Evolutionary conservation across 2,329 filamentous ascomycete species (phyloP).

Genomic region (Cytospora chrysosperma): DNA sequence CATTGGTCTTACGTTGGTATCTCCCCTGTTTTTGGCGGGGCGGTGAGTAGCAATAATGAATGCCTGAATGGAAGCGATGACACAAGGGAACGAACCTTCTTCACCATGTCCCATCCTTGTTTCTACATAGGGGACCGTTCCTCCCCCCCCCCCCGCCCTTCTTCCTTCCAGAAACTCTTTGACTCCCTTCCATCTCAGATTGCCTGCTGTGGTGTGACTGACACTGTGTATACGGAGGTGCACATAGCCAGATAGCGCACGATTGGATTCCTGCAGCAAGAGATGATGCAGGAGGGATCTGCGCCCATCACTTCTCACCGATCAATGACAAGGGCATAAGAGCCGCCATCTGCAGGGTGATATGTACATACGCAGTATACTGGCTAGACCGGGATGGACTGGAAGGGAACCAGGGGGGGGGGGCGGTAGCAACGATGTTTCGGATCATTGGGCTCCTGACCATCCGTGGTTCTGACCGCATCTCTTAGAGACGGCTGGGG

Average conservation of each 20-base stretch:
- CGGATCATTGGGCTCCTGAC: background rate
- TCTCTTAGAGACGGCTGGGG: conserved; percentile 13
- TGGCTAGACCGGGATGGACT: background rate
- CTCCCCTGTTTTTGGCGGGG: background rate
- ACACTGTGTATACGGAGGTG: too few species aligned
- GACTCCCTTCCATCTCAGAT: too few species aligned
- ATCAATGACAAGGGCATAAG: background rate
- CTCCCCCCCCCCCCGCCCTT: too few species aligned
- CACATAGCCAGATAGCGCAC: too few species aligned
- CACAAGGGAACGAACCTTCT: too few species aligned
- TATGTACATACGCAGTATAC: too few species aligned
- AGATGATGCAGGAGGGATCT: background rate
- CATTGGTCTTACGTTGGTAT: background rate
- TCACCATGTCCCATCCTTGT: too few species aligned
- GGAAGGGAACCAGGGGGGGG: conserved; percentile 3
- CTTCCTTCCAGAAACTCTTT: too few species aligned
- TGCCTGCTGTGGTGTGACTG: too few species aligned
- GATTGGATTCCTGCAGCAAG: background rate
- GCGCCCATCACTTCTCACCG: background rate
- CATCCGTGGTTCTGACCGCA: conserved; percentile 2
- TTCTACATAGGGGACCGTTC: too few species aligned
- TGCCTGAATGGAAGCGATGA: too few species aligned
- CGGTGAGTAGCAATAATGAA: too few species aligned
- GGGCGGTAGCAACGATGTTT: background rate
- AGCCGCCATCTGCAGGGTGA: conserved; percentile 14